Evolutionary conservation across 2,329 filamentous ascomycete genomes (phyloP).

Genomic region (Phyllosticta capitalensis): DNA sequence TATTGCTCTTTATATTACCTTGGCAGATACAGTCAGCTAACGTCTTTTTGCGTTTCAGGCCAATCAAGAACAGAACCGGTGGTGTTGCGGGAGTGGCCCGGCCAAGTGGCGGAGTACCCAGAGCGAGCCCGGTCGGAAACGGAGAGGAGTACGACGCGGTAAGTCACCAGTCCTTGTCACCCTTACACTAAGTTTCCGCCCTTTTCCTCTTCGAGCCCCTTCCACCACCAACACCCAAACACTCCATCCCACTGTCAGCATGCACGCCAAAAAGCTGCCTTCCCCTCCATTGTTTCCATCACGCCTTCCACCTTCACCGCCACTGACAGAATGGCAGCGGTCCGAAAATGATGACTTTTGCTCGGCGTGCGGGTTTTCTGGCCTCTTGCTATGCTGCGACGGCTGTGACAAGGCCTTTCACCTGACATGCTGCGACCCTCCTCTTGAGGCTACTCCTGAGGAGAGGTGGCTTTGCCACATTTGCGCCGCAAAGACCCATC

Average conservation of each 20-base stretch:
- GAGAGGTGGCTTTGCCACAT: constrained; percentile 69
- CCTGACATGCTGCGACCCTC: constrained; percentile 77
- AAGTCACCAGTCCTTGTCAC: constrained; percentile 37
- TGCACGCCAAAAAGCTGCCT: constrained; percentile 20
- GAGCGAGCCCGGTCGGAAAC: constrained; percentile 50
- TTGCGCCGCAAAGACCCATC: constrained; percentile 42
- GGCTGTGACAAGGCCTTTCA: constrained; percentile 86
- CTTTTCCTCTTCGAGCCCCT: constrained; percentile 20
- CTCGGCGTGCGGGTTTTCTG: constrained; percentile 72
- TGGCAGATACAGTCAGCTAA: constrained; percentile 4
- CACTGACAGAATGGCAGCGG: constrained; percentile 32
- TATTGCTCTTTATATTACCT: background rate
- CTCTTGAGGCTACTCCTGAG: constrained; percentile 38
- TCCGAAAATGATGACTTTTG: constrained; percentile 80
- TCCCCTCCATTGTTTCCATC: constrained; percentile 8
- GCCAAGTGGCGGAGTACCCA: constrained; percentile 48
- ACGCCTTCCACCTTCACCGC: constrained; percentile 20
- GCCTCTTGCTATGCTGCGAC: constrained; percentile 87
- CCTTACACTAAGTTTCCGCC: constrained; percentile 29
- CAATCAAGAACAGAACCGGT: constrained; percentile 65
- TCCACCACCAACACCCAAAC: constrained; percentile 10
- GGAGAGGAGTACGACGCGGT: constrained; percentile 47
- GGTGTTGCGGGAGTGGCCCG: constrained; percentile 60
- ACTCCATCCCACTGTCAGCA: constrained; percentile 23
- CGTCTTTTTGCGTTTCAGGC: constrained; percentile 40